Conservation (phyloP, 2,329 filamentous ascomycete genomes). For the Waltergamsia citrina region DNA sequence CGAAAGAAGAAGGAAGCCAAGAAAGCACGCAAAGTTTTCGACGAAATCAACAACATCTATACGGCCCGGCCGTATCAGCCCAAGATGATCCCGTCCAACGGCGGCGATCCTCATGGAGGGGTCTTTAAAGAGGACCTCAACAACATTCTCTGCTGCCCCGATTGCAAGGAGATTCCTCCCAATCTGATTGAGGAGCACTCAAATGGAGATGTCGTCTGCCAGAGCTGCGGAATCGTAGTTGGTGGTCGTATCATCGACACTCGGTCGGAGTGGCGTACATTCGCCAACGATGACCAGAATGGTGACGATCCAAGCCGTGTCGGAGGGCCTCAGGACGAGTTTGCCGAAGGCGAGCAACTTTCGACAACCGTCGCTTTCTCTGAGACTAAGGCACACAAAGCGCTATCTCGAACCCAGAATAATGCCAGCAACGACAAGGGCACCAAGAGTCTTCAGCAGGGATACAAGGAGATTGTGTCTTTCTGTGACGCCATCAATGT, state of each 20-base stretch:
- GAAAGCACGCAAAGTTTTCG: slow-evolving; percentile 26
- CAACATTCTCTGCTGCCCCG: slow-evolving; percentile 74
- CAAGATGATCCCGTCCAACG: slow-evolving; percentile 36
- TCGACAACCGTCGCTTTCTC: slow-evolving; percentile 81
- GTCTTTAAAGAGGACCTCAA: slow-evolving; percentile 76
- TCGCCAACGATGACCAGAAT: slow-evolving; percentile 95
- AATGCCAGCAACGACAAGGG: slow-evolving; percentile 77
- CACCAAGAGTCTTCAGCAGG: slow-evolving; percentile 71
- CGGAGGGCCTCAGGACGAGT: slow-evolving; percentile 82
- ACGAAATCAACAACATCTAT: slow-evolving; percentile 33
- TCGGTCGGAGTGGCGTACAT: slow-evolving; percentile 96
- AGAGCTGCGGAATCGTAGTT: slow-evolving; percentile 82
- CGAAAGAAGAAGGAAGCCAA: slow-evolving; percentile 21
- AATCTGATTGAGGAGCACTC: slow-evolving; percentile 91
- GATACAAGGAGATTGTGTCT: slow-evolving; percentile 81
- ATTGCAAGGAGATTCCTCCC: slow-evolving; percentile 87
- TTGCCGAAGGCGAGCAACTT: slow-evolving; percentile 83
- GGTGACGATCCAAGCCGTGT: slow-evolving; percentile 97
- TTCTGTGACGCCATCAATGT: slow-evolving; percentile 81
- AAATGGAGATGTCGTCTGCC: slow-evolving; percentile 86
- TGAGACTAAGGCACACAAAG: slow-evolving; percentile 61
- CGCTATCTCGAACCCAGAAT: slow-evolving; percentile 76
- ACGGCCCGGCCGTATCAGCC: slow-evolving; percentile 27
- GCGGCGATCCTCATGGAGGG: slow-evolving; percentile 15
- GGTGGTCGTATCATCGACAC: slow-evolving; percentile 89